Conservation (phyloP, 2,329 filamentous ascomycete species). For the Penicillium sp. region DNA sequence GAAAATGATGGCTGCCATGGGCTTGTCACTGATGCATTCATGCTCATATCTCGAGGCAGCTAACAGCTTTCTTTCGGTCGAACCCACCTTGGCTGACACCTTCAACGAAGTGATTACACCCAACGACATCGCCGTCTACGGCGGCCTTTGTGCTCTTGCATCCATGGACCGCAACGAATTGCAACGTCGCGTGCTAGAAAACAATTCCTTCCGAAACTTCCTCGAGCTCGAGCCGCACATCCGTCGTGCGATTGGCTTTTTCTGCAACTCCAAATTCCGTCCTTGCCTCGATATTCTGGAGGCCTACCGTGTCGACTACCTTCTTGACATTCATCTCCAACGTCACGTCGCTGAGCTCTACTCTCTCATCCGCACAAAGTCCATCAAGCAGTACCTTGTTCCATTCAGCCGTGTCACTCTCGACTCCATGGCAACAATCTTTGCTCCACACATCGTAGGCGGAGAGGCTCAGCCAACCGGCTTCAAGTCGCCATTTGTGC, state of each 20-base stretch:
- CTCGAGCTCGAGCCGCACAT: constrained; percentile 93
- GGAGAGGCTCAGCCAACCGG: constrained; percentile 61
- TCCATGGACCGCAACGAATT: constrained; percentile 80
- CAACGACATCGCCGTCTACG: constrained; percentile 91
- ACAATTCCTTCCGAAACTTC: constrained; percentile 75
- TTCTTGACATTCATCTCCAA: constrained; percentile 84
- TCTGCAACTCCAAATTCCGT: constrained; percentile 86
- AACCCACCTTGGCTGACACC: constrained; percentile 55
- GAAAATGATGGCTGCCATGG: constrained; percentile 65
- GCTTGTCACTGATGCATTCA: constrained; percentile 59
- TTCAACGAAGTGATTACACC: constrained; percentile 72
- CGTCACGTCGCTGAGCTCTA: constrained; percentile 71
- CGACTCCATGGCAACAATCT: constrained; percentile 72
- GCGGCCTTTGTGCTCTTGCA: constrained; percentile 83
- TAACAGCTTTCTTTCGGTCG: constrained; percentile 64
- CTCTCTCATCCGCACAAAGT: constrained; percentile 76
- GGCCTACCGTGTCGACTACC: constrained; percentile 76
- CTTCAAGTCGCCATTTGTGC: constrained; percentile 43
- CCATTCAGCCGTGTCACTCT: constrained; percentile 87
- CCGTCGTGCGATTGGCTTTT: constrained; percentile 82
- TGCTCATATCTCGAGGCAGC: constrained; percentile 67
- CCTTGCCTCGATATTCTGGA: constrained; percentile 80
- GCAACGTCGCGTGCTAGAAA: constrained; percentile 74
- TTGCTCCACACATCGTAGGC: constrained; percentile 51
- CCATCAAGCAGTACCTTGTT: constrained; percentile 87